A percentile compares a stretch with the other conserved stretches of the same genome.
Evolutionary conservation across 257 asterid species (phyloP).

Genomic region (Ocimum tenuiflorum): DNA sequence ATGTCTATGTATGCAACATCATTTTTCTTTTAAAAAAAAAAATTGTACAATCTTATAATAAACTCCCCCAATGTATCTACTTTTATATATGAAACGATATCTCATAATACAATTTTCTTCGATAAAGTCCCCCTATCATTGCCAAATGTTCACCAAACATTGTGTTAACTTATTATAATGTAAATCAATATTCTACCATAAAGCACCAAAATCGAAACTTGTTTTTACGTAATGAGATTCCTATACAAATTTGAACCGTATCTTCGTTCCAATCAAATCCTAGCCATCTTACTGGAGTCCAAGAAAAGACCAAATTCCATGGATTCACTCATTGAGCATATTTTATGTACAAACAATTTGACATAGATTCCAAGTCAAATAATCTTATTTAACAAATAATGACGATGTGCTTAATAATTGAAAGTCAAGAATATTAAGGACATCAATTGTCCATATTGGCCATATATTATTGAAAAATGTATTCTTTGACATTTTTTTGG

Average conservation of each 20-base stretch:
- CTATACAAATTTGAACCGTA: background rate
- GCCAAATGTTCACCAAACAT: background rate
- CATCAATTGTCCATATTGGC: background rate
- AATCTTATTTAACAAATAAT: background rate
- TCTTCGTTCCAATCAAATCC: background rate
- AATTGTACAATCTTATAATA: too few species aligned
- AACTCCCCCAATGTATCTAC: too few species aligned
- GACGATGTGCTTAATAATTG: background rate
- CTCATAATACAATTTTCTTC: too few species aligned
- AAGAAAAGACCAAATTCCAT: background rate
- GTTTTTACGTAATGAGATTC: background rate
- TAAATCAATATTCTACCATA: too few species aligned
- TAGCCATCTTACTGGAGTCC: background rate
- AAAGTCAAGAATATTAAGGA: background rate
- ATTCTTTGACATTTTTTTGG: background rate
- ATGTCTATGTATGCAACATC: too few species aligned
- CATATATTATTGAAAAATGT: background rate
- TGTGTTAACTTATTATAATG: background rate
- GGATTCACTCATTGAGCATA: background rate
- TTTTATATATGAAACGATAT: too few species aligned
- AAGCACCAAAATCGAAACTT: background rate
- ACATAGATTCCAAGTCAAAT: constrained; percentile 6
- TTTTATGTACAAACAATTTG: background rate
- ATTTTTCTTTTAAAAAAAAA: too few species aligned
- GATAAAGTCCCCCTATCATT: too few species aligned